Base-by-base conservation (phyloP, 1,284 basidiomycete species). In the Papiliotrema flavescens region DNA sequence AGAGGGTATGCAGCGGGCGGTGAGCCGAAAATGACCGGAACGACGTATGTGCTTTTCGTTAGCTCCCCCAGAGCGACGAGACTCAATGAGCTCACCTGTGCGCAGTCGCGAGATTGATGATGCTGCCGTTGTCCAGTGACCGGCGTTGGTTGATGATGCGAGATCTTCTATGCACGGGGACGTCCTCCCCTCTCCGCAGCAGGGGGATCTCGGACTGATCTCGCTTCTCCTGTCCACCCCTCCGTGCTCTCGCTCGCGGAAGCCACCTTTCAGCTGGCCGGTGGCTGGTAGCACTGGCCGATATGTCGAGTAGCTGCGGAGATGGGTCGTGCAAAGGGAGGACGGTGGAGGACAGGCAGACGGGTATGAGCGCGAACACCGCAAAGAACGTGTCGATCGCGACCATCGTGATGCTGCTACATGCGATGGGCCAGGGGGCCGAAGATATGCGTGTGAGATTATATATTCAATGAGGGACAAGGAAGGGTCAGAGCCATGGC, bases 1-100 rank as follows among this genome's bases (percentile, higher is more conserved):
- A 76, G 59, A 13, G 71, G 72, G 57, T 67, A 76, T 7, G 60
- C 64, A 19, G 51, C 51, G 0, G 70, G 63, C 9, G 71, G 71
- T 5, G 56, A 60, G 11, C 74, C 74, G 40, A 76, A 59, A 11
- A 60, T 55, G 1, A 76, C 52, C 6, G 70, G 69, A 4, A 74
- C 53, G 37, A 69, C 61, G 49, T 67, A 74, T 20, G 70, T 69
- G 43, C 72, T 74, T 50, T 20, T 20, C 13, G 23, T 15, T 19
- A 44, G 7, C 26, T 19, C 20, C 6, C 17, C 13, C 2, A 48
- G 23, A 35, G 24, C 20, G 19, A 40, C 22, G 24, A 34, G 47
- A 32, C 32, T 17, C n/a, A 26, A 6, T 19, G 19, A 23, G 22
- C 62, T 55, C 48, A 64, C 62, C 61, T 57, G 45, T 54, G 28